Evolutionary conservation across 352 stramenopile species (phyloP), one percentile per base, ranked within the genome.

Genomic region (Globisporangium cylindrosporum): DNA sequence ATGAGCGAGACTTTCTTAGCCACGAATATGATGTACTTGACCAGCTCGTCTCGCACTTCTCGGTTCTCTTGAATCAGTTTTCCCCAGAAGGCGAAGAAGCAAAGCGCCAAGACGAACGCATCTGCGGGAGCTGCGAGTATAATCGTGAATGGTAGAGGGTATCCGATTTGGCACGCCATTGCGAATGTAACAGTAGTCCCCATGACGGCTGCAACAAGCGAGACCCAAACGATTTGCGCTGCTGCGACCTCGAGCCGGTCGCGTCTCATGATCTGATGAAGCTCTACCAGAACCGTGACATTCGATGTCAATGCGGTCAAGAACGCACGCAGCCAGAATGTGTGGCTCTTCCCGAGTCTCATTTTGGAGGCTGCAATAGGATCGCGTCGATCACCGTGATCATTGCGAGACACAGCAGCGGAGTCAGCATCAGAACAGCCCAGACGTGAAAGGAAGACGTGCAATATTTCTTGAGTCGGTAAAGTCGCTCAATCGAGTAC

Each of bases 61-160:
- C 6, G 2, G 24, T 3, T 64, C 36, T 22, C 54, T 43, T 59
- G 64, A 22, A 15, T 58, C 54, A 62, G 70, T 60, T 27, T 70
- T 9, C 3, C 46, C n/a, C 38, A 65, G 20, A 24, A 29, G 51
- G 8, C 57, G 60, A 59, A 15, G 55, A 29, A 14, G 62, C 8
- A 25, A 54, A 24, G 24, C 24, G 7, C 68, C 73, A 74, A 7
- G 63, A 27, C 6, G 36, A 60, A 56, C 18, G 65, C 66, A 27
- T 8, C 20, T 10, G 10, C 8, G 7, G 2, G 59, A 9, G 12
- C 15, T 36, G 27, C 3, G 59, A 57, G 46, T 36, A 72, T 62
- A 4, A 81, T 67, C 20, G 56, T 65, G 56, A 82, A 79, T 3
- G 73, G 75, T 9, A 82, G 53, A 3, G 75, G 73, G 53, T 79